These are phyloP conservation scores for Coniferiporia weirii DNA, from an alignment of 1,284 basidiomycete genomes.

Conservation along the genomic window DNA sequence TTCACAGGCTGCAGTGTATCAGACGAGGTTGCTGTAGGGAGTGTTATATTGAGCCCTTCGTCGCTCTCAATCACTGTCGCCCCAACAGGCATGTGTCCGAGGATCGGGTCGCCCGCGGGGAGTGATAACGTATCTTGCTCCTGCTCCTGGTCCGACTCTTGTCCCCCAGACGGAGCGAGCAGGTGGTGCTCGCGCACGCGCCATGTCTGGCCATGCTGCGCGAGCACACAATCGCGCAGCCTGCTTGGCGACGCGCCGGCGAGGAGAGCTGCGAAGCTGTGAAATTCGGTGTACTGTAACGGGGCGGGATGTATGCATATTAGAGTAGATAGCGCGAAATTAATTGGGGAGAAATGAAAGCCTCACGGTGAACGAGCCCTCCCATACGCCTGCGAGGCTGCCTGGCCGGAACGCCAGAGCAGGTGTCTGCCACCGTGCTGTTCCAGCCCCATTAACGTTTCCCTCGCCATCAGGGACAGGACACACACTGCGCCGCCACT, in stretches of 20 bases:
- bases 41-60: conserved; percentile 38
- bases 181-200: conserved; percentile 68
- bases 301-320: neutral
- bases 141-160: neutral
- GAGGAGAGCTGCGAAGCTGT: conserved; percentile 57
- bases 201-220: conserved; percentile 73
- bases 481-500: conserved; percentile 17
- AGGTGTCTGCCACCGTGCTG: no score
- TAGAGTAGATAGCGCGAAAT: no score
- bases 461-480: conserved; percentile 24
- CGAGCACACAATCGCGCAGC: conserved; percentile 52
- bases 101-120: conserved; percentile 31
- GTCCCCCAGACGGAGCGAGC: conserved; percentile 20
- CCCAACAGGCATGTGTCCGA: conserved; percentile 52
- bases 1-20: neutral
- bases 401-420: conserved; percentile 46
- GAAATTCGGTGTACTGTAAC: conserved; percentile 67
- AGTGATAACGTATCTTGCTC: conserved; percentile 22
- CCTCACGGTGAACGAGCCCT: conserved; percentile 67
- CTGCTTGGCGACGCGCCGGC: conserved; percentile 53
- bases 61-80: conserved; percentile 36
- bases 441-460: neutral
- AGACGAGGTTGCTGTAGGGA: conserved; percentile 3
- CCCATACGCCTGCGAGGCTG: conserved; percentile 70
- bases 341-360: neutral